Evolutionary conservation across 2,329 filamentous ascomycete species (phyloP).

Genomic region (Scedosporium dehoogii): DNA sequence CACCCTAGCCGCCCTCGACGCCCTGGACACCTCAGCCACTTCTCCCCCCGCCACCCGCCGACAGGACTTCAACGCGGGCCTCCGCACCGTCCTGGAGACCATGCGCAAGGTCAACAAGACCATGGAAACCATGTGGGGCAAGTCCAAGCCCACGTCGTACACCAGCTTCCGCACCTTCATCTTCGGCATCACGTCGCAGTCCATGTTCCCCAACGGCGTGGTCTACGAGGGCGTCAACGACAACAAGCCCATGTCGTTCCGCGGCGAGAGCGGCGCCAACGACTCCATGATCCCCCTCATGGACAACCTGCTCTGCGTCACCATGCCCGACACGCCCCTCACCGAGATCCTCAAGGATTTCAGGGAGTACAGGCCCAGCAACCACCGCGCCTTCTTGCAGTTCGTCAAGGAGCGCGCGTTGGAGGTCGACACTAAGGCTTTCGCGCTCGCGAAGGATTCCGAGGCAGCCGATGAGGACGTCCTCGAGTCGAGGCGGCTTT

Average conservation of each 20-base stretch:
- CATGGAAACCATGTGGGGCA: conserved; percentile 89
- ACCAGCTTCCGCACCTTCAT: conserved; percentile 92
- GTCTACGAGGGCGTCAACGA: conserved; percentile 77
- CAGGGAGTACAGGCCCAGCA: conserved; percentile 76
- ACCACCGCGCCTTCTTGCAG: conserved; percentile 76
- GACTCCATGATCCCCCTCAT: conserved; percentile 89
- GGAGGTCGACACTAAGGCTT: conserved; percentile 45
- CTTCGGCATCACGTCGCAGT: conserved; percentile 87
- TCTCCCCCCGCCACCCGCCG: conserved; percentile 27
- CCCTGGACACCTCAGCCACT: conserved; percentile 13
- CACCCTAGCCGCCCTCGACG: conserved; percentile 51
- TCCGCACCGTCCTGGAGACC: conserved; percentile 44
- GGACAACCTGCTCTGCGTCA: conserved; percentile 76
- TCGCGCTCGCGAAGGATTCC: conserved; percentile 33
- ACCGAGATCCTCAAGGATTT: conserved; percentile 86
- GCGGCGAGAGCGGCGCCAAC: conserved; percentile 88
- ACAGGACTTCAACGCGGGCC: conserved; percentile 51
- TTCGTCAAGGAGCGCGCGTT: conserved; percentile 48
- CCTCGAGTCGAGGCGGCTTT: conserved; percentile 48
- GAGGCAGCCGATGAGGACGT: conserved; percentile 22
- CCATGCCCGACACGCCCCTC: conserved; percentile 81
- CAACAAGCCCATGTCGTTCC: conserved; percentile 63
- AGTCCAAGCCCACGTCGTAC: conserved; percentile 75
- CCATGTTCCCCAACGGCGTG: conserved; percentile 89
- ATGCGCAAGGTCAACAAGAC: conserved; percentile 59